phyloP scores from a whole-genome alignment of 176 grass and related monocot genomes.

The Bonia amplexicaulis region DNA sequence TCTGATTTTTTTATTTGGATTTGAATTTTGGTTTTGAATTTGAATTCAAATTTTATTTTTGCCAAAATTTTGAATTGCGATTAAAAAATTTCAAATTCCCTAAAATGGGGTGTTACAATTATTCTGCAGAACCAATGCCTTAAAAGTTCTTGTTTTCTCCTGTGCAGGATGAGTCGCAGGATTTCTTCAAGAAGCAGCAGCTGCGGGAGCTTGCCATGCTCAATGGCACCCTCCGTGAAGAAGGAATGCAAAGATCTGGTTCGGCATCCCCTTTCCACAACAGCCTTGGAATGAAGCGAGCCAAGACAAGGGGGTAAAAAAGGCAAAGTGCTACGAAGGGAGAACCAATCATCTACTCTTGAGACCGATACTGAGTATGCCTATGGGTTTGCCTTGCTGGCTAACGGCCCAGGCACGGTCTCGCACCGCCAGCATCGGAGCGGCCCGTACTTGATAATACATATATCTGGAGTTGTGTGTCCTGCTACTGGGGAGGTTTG shows the following conservation, averaged over 20 bases:
- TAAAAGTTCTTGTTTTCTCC: neutral
- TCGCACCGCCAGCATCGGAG: conserved; percentile 22
- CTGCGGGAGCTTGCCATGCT: conserved; percentile 83
- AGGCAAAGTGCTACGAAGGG: conserved; percentile 10
- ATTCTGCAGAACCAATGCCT: neutral
- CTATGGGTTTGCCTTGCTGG: conserved; percentile 48
- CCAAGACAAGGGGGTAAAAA: conserved; percentile 78
- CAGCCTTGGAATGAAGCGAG: conserved; percentile 90
- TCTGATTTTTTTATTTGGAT: too few species aligned
- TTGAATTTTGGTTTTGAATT: too few species aligned
- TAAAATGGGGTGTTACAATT: too few species aligned
- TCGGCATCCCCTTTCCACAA: conserved; percentile 80
- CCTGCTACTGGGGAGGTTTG: conserved; percentile 34
- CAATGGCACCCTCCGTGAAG: conserved; percentile 90
- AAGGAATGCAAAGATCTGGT: conserved; percentile 79
- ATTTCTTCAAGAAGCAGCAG: conserved; percentile 99
- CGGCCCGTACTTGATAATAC: conserved; percentile 48
- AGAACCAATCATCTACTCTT: conserved; percentile 37
- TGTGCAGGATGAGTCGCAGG: conserved; percentile 84
- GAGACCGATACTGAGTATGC: conserved; percentile 33
- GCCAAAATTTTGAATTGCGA: too few species aligned
- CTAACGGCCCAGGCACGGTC: conserved; percentile 11
- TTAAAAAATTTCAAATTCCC: too few species aligned
- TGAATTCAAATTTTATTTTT: too few species aligned
- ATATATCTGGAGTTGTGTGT: conserved; percentile 51